Conservation (phyloP, 768 basidiomycete genomes). For the Cantharellus cinnabarinus region DNA sequence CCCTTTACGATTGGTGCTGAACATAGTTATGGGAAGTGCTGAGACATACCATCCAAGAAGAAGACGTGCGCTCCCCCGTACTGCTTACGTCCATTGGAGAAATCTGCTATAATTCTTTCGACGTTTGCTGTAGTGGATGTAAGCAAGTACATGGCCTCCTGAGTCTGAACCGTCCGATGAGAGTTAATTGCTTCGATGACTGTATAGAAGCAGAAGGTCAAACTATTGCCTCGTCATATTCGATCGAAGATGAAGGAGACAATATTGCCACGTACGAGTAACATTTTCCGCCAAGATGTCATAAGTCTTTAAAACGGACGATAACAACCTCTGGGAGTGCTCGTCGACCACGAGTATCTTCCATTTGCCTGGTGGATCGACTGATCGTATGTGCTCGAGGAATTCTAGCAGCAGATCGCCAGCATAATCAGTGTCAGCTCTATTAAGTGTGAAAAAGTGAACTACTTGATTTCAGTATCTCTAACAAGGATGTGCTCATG, state of each 20-base stretch:
- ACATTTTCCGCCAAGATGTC: slow-evolving; percentile 94
- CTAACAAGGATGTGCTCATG: too few species aligned
- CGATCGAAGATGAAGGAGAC: neutral
- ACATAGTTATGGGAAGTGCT: neutral
- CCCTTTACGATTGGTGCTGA: neutral
- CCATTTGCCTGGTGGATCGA: slow-evolving; percentile 75
- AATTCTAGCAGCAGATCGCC: slow-evolving; percentile 33
- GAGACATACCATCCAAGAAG: slow-evolving; percentile 66
- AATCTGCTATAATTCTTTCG: slow-evolving; percentile 77
- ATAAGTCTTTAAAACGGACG: slow-evolving; percentile 74
- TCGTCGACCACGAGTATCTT: slow-evolving; percentile 97
- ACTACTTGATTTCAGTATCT: too few species aligned
- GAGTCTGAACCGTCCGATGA: slow-evolving; percentile 60
- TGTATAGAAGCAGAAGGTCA: slow-evolving; percentile 16
- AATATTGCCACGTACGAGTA: slow-evolving; percentile 46
- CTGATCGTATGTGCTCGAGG: slow-evolving; percentile 69
- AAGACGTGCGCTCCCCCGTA: slow-evolving; percentile 80
- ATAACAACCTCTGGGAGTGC: slow-evolving; percentile 64
- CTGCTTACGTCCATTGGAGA: slow-evolving; percentile 36
- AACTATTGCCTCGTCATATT: neutral
- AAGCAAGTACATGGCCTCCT: slow-evolving; percentile 81
- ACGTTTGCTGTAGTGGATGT: slow-evolving; percentile 93
- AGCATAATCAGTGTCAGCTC: too few species aligned
- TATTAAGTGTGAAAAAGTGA: too few species aligned
- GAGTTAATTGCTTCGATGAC: slow-evolving; percentile 83